Base-by-base conservation (phyloP, 257 asterid genomes). In the Solanum dulcamara region DNA sequence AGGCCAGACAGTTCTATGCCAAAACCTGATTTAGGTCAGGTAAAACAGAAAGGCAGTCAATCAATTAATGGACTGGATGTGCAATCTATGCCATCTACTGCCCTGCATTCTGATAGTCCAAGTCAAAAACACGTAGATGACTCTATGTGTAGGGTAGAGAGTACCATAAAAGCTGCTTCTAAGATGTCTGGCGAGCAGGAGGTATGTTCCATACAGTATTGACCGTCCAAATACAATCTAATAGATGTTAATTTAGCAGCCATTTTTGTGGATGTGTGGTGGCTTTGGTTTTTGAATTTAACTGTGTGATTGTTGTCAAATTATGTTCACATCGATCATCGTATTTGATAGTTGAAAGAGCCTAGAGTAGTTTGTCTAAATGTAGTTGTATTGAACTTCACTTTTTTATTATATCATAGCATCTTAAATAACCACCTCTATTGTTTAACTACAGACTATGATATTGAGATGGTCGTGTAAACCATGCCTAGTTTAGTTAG, bases 141-240 rank as follows among this genome's bases (percentile, higher is more conserved):
- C 62, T 89, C 88, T 84, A 82, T 90, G 40, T 92, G 84, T 90
- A 94, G 86, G 71, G 99, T 93, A 86, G 99, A 95, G 60, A 92
- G 85, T 88, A 59, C 66, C 51, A 32, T 91, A 17, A 95, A 92
- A 89, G 89, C 86, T 82, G 67, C 88, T 38, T 40, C 90, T 30
- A 96, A 94, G 92, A 67, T 89, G 51, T 85, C 92, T 83, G 60
- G 87, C 88, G 98, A 95, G 87, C 86, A 90, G 77, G 99, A 97
- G 99, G 99, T 97, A 94, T 66, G 81, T 77, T 85, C 79, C 28
- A 44, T 48, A 30, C 44, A 9, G 66, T 28, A 46, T 46, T 85
- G 20, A 55, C 44, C 44, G 30, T 33, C 11, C 44, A 28, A 46
- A 79, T 33, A 48, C 28, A 79, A 46, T 30, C 42, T 46, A 32